Conservation (phyloP, 345 rosid species). For the Syzygium grande region DNA sequence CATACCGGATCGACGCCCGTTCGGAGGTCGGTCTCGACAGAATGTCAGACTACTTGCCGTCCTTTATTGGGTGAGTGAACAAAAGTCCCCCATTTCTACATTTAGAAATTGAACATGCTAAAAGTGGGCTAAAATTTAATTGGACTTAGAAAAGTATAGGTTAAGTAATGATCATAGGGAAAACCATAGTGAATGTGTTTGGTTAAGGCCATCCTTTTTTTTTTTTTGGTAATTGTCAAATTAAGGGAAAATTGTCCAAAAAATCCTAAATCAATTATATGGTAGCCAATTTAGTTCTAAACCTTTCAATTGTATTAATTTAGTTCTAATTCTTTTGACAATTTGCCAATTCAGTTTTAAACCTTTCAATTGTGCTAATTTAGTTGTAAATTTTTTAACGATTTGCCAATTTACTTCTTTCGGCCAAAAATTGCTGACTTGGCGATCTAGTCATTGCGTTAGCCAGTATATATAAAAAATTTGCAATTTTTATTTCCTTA, state of each 20-base stretch:
- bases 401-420: too few relatives aligned
- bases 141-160: neutral
- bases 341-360: too few relatives aligned
- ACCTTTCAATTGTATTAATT: too few relatives aligned
- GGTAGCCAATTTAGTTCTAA: too few relatives aligned
- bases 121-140: neutral
- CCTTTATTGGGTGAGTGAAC: slow-evolving; percentile 7
- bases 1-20: too few relatives aligned
- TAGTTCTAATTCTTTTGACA: too few relatives aligned
- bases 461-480: neutral
- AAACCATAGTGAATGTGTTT: neutral
- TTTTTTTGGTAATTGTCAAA: neutral
- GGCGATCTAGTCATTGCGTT: neutral
- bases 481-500: too few relatives aligned
- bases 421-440: neutral
- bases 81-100: neutral
- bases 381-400: too few relatives aligned
- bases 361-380: too few relatives aligned
- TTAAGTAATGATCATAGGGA: neutral
- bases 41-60: slow-evolving; percentile 1
- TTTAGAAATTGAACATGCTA: neutral
- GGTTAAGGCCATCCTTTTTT: neutral
- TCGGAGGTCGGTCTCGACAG: too few relatives aligned
- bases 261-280: too few relatives aligned
- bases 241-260: neutral